Conservation (phyloP, 306 rosid species). For the Medicago truncatula region DNA sequence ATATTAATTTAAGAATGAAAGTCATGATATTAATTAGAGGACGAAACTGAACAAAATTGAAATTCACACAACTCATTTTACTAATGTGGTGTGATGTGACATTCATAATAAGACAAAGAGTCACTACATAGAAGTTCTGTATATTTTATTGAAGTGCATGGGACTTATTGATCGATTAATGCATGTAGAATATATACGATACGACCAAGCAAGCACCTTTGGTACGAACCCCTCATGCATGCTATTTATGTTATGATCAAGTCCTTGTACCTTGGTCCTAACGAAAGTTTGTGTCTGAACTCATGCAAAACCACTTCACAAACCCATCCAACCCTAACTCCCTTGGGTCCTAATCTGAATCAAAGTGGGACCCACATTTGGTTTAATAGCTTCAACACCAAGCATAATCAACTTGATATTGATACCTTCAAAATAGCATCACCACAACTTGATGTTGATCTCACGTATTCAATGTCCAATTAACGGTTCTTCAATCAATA, state of each 20-base stretch:
- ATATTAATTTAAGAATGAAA: too few relatives aligned
- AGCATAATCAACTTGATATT: slow-evolving; percentile 32
- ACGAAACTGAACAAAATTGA: too few relatives aligned
- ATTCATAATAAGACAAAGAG: neutral
- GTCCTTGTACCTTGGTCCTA: neutral
- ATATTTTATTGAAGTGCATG: neutral
- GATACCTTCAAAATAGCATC: slow-evolving; percentile 27
- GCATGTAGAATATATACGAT: slow-evolving; percentile 1
- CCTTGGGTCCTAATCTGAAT: too few relatives aligned
- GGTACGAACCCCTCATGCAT: neutral
- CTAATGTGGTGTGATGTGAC: neutral
- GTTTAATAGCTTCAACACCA: slow-evolving; percentile 33
- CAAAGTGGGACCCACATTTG: slow-evolving; percentile 27
- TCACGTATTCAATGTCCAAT: neutral
- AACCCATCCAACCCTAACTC: too few relatives aligned
- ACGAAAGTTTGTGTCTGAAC: slow-evolving; percentile 14
- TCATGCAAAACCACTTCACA: too few relatives aligned
- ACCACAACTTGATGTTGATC: slow-evolving; percentile 29
- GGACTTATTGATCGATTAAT: neutral
- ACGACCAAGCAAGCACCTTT: neutral
- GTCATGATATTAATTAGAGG: too few relatives aligned
- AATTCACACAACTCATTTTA: too few relatives aligned
- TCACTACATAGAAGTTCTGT: neutral
- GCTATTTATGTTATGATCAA: neutral
- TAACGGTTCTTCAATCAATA: slow-evolving; percentile 18